Percentiles rank a stretch among this genome's conserved stretches.
phyloP scores from a whole-genome alignment of 352 stramenopile species.

The Halophytophthora polymorphica region DNA sequence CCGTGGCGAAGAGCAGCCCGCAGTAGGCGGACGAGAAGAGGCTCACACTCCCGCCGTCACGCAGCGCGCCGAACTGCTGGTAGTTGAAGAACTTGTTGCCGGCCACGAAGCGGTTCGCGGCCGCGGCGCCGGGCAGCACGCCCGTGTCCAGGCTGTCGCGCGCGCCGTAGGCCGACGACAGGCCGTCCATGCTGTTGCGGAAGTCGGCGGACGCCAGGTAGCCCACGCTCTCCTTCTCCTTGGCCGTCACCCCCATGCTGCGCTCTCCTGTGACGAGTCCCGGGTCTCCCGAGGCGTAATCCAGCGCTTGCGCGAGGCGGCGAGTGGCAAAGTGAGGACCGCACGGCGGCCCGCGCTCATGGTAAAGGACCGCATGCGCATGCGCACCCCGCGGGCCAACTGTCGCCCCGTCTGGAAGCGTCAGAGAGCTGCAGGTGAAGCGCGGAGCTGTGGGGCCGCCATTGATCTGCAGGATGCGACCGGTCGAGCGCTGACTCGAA shows the following conservation, averaged over 20 bases:
- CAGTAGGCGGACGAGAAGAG: constrained; percentile 62
- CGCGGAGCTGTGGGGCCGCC: neutral
- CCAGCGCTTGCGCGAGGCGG: neutral
- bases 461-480: too few relatives aligned
- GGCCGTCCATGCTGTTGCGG: constrained; percentile 28
- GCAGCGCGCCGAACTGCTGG: constrained; percentile 65
- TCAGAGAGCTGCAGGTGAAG: neutral
- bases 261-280: constrained; percentile 1
- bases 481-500: too few relatives aligned
- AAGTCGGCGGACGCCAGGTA: constrained; percentile 22
- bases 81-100: constrained; percentile 78
- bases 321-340: neutral
- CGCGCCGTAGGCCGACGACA: constrained; percentile 12
- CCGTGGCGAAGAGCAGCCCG: constrained; percentile 53
- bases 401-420: too few relatives aligned
- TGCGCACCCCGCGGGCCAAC: too few relatives aligned
- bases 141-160: constrained; percentile 28
- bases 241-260: constrained; percentile 23
- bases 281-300: neutral
- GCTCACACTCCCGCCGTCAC: constrained; percentile 51
- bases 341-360: neutral
- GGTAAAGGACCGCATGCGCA: too few relatives aligned
- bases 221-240: constrained; percentile 24
- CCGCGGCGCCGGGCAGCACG: constrained; percentile 22
- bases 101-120: constrained; percentile 49